These are phyloP conservation scores for Yamadazyma sp. DNA, from an alignment of 805 yeast species.

Conservation along the genomic window DNA sequence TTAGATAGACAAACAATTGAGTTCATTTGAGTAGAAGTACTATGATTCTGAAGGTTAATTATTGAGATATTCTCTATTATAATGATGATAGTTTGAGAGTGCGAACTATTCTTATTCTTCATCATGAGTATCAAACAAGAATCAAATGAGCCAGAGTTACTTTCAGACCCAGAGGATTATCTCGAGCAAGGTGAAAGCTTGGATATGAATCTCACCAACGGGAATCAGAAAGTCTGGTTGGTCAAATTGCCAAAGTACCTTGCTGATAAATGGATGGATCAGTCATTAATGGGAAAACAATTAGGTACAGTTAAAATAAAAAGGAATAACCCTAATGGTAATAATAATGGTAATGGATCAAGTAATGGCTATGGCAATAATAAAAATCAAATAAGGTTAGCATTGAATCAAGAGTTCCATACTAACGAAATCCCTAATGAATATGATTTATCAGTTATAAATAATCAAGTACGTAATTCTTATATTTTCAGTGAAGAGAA, in stretches of 20 bases:
- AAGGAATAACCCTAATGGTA: too few species aligned
- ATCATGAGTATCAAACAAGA: slow-evolving; percentile 4
- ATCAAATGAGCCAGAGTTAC: slow-evolving; percentile 29
- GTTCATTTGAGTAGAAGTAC: too few species aligned
- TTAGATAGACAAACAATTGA: too few species aligned
- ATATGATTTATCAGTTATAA: slow-evolving; percentile 75
- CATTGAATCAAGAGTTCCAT: slow-evolving; percentile 36
- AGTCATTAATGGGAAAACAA: slow-evolving; percentile 60
- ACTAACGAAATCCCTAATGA: slow-evolving; percentile 64
- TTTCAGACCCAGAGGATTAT: slow-evolving; percentile 44
- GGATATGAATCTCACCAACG: slow-evolving; percentile 65
- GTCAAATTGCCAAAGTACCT: slow-evolving; percentile 87
- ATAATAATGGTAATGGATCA: slow-evolving; percentile 12
- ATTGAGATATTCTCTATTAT: too few species aligned
- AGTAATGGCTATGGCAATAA: slow-evolving; percentile 1
- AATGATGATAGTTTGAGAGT: too few species aligned
- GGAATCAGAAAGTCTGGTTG: slow-evolving; percentile 81
- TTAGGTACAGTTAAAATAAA: slow-evolving; percentile 78
- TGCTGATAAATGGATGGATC: slow-evolving; percentile 75
- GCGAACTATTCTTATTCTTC: too few species aligned
- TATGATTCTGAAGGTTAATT: too few species aligned
- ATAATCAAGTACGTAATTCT: slow-evolving; percentile 79
- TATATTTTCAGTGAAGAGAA: slow-evolving; percentile 87
- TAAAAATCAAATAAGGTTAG: slow-evolving; percentile 51
- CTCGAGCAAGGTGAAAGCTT: slow-evolving; percentile 62